These are phyloP conservation scores for Diaporthe longicolla DNA, from an alignment of 2,329 filamentous ascomycete species.

Conservation along the genomic window DNA sequence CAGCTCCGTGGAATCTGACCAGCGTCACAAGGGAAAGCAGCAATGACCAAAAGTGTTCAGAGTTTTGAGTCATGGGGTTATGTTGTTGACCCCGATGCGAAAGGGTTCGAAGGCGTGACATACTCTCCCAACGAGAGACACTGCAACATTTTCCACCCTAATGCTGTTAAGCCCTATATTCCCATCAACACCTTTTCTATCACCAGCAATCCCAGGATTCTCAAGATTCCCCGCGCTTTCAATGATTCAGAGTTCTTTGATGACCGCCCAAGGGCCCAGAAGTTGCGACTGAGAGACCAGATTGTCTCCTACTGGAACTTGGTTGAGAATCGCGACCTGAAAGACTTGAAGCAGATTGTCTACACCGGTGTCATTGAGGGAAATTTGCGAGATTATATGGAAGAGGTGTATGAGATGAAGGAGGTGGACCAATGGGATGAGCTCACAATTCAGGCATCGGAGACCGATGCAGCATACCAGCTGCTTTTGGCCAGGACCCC, in stretches of 20 bases:
- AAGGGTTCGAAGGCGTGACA: not conserved
- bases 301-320: not conserved
- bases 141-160: not conserved
- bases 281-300: not conserved
- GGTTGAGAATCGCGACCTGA: not conserved
- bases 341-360: not conserved
- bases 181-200: not conserved
- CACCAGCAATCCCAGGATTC: not conserved
- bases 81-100: not conserved
- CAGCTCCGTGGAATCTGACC: not conserved
- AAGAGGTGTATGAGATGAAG: not conserved
- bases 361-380: not conserved
- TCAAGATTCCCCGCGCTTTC: not conserved
- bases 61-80: conserved; percentile 47
- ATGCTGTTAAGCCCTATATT: rapidly evolving
- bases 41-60: not conserved
- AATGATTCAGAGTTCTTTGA: not conserved
- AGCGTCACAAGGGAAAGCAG: not conserved
- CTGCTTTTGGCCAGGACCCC: not conserved
- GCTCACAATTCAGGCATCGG: not conserved
- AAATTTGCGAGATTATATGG: not conserved
- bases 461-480: not conserved
- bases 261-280: not conserved
- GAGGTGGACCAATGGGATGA: not conserved
- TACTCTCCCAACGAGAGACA: not conserved